Percentiles rank a stretch among this genome's conserved stretches.
Evolutionary conservation across 2,329 filamentous ascomycete genomes (phyloP).

Genomic region (Nemania sp.): DNA sequence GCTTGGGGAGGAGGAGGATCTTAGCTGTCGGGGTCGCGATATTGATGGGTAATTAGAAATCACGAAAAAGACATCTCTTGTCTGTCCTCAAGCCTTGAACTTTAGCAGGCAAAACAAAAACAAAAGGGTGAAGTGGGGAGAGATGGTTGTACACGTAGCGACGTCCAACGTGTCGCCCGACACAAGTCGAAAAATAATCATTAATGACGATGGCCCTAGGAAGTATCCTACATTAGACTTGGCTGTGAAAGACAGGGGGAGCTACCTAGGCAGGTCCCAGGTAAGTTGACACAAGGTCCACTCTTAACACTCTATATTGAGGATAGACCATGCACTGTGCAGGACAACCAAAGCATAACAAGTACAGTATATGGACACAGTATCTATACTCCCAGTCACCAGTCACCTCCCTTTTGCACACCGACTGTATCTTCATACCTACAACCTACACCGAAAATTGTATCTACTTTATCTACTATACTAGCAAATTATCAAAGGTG

Average conservation of each 20-base stretch:
- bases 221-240: background rate
- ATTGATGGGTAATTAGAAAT: background rate
- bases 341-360: background rate
- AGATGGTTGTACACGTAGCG: background rate
- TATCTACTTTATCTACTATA: too few species aligned
- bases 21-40: constrained; percentile 7
- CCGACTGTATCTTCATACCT: too few species aligned
- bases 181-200: background rate
- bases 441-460: too few species aligned
- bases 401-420: background rate
- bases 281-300: too few species aligned
- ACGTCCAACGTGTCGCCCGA: background rate
- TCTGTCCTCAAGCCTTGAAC: background rate
- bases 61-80: background rate
- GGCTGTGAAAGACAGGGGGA: background rate
- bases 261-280: too few species aligned
- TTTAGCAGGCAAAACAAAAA: too few species aligned
- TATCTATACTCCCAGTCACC: background rate
- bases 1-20: constrained; percentile 16
- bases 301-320: background rate
- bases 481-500: too few species aligned
- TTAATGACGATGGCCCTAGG: constrained; percentile 21
- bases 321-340: background rate
- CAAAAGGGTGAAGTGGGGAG: background rate
- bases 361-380: background rate